These are phyloP conservation scores for Corymbia calophylla DNA, from an alignment of 441 rosid species.

Conservation along the genomic window DNA sequence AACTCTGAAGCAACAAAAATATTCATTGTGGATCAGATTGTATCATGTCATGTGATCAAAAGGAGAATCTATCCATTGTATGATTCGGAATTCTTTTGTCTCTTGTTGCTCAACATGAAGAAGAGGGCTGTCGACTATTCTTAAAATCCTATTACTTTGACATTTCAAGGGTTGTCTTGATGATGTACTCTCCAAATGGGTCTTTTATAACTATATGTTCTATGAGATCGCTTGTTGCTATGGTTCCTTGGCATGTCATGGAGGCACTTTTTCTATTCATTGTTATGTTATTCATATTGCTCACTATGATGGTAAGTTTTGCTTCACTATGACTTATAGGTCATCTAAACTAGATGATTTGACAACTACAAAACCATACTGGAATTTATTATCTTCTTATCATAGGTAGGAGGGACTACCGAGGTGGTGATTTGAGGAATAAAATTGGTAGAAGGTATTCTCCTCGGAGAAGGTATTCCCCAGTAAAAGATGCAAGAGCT, in stretches of 20 bases:
- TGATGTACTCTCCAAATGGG: slow-evolving; percentile 26
- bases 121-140: slow-evolving; percentile 24
- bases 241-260: slow-evolving; percentile 44
- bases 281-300: slow-evolving; percentile 42
- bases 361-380: slow-evolving; percentile 9
- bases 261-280: slow-evolving; percentile 44
- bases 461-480: slow-evolving; percentile 50
- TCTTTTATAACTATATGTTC: slow-evolving; percentile 39
- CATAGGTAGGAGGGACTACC: slow-evolving; percentile 55
- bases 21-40: slow-evolving; percentile 14
- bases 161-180: slow-evolving; percentile 24
- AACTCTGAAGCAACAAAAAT: slow-evolving; percentile 26
- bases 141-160: slow-evolving; percentile 23
- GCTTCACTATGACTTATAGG: slow-evolving; percentile 13
- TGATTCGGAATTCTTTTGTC: neutral
- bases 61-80: neutral
- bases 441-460: slow-evolving; percentile 73
- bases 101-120: slow-evolving; percentile 40
- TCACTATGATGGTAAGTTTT: slow-evolving; percentile 47
- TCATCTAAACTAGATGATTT: slow-evolving; percentile 9
- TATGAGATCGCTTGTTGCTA: slow-evolving; percentile 33
- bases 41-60: slow-evolving; percentile 5
- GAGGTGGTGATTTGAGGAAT: slow-evolving; percentile 70
- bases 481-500: slow-evolving; percentile 44
- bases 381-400: slow-evolving; percentile 12